Conservation (phyloP, 306 rosid genomes). For the Dryas drummondii region DNA sequence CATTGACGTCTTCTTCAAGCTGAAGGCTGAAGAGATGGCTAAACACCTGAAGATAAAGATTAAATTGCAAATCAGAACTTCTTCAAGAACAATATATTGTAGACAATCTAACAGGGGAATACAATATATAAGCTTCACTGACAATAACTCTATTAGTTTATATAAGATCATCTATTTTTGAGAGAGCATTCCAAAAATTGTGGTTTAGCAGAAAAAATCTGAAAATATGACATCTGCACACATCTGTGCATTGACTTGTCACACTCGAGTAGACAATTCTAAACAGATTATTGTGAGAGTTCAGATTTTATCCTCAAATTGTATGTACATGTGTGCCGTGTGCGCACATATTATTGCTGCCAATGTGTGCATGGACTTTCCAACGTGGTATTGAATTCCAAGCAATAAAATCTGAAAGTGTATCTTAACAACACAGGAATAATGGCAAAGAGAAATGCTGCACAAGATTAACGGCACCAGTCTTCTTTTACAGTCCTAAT, state of each 20-base stretch:
- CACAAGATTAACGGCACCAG: neutral
- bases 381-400: neutral
- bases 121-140: too few species aligned
- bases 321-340: neutral
- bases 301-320: neutral
- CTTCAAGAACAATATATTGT: too few species aligned
- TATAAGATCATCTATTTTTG: neutral
- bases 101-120: too few species aligned
- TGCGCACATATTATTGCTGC: neutral
- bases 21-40: constrained; percentile 68
- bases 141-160: too few species aligned
- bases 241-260: neutral
- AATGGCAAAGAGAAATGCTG: neutral
- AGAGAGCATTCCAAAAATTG: neutral
- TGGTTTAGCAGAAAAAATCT: neutral
- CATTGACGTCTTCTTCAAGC: constrained; percentile 90
- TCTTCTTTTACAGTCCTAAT: neutral
- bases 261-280: neutral
- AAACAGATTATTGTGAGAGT: neutral
- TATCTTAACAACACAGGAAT: neutral
- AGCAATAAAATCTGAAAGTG: neutral
- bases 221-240: neutral
- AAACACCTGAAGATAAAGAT: constrained; percentile 60
- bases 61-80: constrained; percentile 13
- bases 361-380: neutral